phyloP scores from a whole-genome alignment of 2,329 filamentous ascomycete genomes.

The Colletotrichum tamarilloi region DNA sequence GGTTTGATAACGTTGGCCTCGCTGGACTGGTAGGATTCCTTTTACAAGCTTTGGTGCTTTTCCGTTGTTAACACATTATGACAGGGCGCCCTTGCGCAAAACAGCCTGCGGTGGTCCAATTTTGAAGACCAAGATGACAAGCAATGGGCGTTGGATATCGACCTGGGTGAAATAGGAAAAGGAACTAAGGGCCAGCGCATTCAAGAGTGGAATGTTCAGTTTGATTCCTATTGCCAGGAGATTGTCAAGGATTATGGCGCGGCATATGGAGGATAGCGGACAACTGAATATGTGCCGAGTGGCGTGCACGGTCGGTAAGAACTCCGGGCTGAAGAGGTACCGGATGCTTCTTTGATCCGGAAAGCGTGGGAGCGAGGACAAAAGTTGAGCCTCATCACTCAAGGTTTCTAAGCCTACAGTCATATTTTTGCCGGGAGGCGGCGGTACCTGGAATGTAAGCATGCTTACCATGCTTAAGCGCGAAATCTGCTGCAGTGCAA shows the following conservation, averaged over 20 bases:
- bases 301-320: no score
- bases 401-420: no score
- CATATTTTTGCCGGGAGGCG: no score
- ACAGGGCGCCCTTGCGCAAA: background rate
- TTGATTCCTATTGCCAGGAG: background rate
- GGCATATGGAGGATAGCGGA: background rate
- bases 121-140: background rate
- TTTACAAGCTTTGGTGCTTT: background rate
- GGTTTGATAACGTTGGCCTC: background rate
- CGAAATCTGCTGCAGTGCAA: no score
- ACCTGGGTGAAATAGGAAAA: background rate
- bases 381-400: no score
- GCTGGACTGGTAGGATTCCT: background rate
- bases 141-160: background rate
- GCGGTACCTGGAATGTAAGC: no score
- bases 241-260: background rate
- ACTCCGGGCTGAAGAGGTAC: no score
- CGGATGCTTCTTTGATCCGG: no score
- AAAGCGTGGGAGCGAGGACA: no score
- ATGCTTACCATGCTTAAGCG: no score
- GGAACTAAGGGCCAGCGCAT: background rate
- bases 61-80: accelerated
- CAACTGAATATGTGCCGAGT: no score
- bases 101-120: background rate
- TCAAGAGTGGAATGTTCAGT: background rate